Evolutionary conservation across 2,329 filamentous ascomycete species (phyloP), one percentile per base, ranked within the genome.

Genomic region (Beauveria caledonica): DNA sequence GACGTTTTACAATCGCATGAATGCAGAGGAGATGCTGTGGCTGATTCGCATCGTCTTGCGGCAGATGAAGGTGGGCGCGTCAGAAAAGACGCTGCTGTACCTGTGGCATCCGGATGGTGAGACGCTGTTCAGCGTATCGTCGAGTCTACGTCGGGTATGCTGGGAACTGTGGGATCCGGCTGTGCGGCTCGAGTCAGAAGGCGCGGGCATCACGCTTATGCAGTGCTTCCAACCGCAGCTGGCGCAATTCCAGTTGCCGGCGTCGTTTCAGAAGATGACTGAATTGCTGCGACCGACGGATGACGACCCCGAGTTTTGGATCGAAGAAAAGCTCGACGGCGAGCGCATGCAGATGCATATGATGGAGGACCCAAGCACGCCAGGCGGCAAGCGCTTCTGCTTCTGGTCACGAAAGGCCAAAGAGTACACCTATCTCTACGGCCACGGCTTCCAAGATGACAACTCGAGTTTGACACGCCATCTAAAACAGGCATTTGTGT

Each of bases 321-420:
- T 97, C 52, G 94, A 99, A 72, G 94, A 99, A 75, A 99, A 99
- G 73, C 78, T 99, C 9, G 94, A 99, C 66, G 94, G 94, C 1
- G 94, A 99, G 74, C 85, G 94, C 27, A 97, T 99, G 87, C 94
- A 99, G 72, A 81, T 99, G 70, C 94, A 99, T 72, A 92, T 97
- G 88, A 74, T 84, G 13, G 80, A 88, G 61, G 90, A 97, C 65
- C 76, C 85, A 3, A 74, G 73, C 1, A 76, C 85, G 0, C 81
- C 84, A 0, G 91, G 92, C 0, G 90, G 90, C 0, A 85, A 80
- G 60, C 79, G 78, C 21, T 97, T 97, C 71, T 80, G 79, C 36
- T 99, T 96, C 72, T 99, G 92, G 91, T 97, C 93, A 2, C 84
- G 94, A 56, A 97, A 96, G 73, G 93, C 90, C 9, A 97, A 97